Conservation (phyloP, 1,284 basidiomycete genomes). For the Ganoderma leucocontextum region DNA sequence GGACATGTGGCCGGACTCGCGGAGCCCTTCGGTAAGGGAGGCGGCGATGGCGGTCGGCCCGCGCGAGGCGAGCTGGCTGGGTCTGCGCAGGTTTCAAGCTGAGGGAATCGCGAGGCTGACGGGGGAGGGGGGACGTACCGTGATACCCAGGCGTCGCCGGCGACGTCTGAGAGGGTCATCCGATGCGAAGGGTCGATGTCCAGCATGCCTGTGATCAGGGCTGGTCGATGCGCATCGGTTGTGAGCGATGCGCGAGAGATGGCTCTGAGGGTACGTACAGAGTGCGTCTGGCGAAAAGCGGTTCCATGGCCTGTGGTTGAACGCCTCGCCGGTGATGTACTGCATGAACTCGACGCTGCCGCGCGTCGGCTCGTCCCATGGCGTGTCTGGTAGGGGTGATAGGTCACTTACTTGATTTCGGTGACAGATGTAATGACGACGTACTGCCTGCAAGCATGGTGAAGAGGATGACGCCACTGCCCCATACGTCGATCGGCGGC, state of each 20-base stretch:
- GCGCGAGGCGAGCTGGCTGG: conserved; percentile 73
- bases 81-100: conserved; percentile 48
- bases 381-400: conserved; percentile 73
- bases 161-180: conserved; percentile 76
- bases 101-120: neutral
- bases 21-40: conserved; percentile 72
- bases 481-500: conserved; percentile 96
- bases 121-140: conserved; percentile 54
- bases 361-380: conserved; percentile 94
- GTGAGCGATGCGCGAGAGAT: neutral
- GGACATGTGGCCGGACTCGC: conserved; percentile 72
- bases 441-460: conserved; percentile 91
- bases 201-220: conserved; percentile 78
- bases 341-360: conserved; percentile 82
- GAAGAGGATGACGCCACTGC: conserved; percentile 95
- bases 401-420: neutral
- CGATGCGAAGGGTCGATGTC: conserved; percentile 77
- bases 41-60: conserved; percentile 66
- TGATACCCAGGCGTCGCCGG: conserved; percentile 82
- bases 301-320: conserved; percentile 86
- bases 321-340: conserved; percentile 81
- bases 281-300: conserved; percentile 68
- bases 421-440: conserved; percentile 41
- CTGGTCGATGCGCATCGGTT: conserved; percentile 46
- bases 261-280: conserved; percentile 51